Conservation (phyloP, 164 flowering plant species). For the Berberis thunbergii region DNA sequence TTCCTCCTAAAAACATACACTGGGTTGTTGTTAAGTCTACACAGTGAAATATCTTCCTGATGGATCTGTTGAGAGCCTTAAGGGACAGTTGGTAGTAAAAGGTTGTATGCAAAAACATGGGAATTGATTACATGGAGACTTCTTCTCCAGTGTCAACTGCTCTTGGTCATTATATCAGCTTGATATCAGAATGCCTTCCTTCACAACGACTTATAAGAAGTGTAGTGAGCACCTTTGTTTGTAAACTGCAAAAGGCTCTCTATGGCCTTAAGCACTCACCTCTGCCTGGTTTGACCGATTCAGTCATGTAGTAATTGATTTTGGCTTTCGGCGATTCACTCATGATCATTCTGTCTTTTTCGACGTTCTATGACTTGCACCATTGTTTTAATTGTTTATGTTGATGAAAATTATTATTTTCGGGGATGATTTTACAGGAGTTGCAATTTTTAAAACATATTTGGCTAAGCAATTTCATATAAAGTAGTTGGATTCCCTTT, state of each 20-base stretch:
- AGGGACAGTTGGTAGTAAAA: slow-evolving; percentile 1
- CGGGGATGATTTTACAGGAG: neutral
- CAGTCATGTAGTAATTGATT: neutral
- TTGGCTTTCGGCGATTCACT: neutral
- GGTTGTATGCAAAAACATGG: neutral
- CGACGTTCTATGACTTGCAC: neutral
- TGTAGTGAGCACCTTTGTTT: neutral
- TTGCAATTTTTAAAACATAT: neutral
- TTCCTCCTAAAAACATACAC: neutral
- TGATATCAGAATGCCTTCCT: neutral
- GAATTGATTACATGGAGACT: neutral
- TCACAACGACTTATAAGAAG: neutral
- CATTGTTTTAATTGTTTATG: slow-evolving; percentile 1
- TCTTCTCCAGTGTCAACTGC: neutral
- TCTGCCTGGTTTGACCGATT: slow-evolving; percentile 1
- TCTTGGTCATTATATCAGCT: neutral
- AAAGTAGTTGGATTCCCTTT: neutral
- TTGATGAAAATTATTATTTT: neutral
- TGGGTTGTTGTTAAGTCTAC: slow-evolving; percentile 1
- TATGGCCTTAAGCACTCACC: neutral
- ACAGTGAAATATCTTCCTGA: slow-evolving; percentile 1
- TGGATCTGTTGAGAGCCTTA: neutral
- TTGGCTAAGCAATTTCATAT: neutral
- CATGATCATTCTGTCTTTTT: neutral
- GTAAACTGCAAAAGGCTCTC: neutral